Conservation (phyloP, 768 basidiomycete genomes). For the Hydnomerulius pinastri region DNA sequence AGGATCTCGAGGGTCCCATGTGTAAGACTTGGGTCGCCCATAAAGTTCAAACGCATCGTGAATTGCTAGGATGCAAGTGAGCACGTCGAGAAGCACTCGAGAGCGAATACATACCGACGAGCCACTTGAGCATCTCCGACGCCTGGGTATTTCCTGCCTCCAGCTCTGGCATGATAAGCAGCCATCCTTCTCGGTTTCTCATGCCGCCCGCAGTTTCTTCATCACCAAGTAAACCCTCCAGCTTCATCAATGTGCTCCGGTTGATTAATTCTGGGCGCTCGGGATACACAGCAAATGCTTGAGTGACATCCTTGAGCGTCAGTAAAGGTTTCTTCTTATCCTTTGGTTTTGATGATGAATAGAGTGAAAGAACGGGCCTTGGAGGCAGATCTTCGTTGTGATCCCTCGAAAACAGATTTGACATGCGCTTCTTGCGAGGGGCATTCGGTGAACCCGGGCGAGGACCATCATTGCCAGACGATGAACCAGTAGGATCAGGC, state of each 20-base stretch:
- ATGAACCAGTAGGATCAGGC: constrained; percentile 19
- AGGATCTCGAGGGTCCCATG: constrained; percentile 87
- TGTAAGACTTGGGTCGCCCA: constrained; percentile 83
- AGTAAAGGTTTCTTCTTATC: constrained; percentile 74
- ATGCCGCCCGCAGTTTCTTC: constrained; percentile 71
- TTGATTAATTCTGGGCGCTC: constrained; percentile 92
- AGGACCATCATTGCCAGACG: constrained; percentile 29
- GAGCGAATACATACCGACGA: constrained; percentile 63
- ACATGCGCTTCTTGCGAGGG: constrained; percentile 53
- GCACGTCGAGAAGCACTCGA: background rate
- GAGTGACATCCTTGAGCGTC: constrained; percentile 68
- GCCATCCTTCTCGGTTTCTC: constrained; percentile 78
- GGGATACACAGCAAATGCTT: constrained; percentile 94
- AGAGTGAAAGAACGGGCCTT: constrained; percentile 57
- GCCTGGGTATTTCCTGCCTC: constrained; percentile 63
- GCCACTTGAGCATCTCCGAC: constrained; percentile 88
- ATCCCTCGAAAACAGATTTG: constrained; percentile 63
- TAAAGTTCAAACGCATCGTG: constrained; percentile 89
- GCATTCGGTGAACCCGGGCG: constrained; percentile 24
- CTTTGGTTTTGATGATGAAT: constrained; percentile 62
- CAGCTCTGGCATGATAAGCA: constrained; percentile 88
- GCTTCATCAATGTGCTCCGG: constrained; percentile 86
- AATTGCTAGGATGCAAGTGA: constrained; percentile 49
- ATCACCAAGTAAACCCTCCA: constrained; percentile 83
- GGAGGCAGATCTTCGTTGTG: constrained; percentile 35